Evolutionary conservation across 202 grass and related monocot species (phyloP).

Genomic region (Panicum virgatum): DNA sequence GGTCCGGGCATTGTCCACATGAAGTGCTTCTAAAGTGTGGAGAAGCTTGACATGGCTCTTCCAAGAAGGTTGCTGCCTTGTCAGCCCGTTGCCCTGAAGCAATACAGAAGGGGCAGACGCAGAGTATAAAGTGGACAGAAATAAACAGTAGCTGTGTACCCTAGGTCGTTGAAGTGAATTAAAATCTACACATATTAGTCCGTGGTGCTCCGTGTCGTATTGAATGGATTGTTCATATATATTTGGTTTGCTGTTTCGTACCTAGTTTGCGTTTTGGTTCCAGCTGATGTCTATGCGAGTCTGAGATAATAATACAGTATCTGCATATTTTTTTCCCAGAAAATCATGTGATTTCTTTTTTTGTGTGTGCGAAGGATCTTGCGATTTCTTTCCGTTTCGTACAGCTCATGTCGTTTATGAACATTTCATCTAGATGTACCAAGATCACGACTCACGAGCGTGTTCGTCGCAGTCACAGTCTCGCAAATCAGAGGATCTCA

Average conservation of each 20-base stretch:
- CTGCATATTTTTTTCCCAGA: background rate
- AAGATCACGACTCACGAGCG: background rate
- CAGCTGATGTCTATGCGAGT: background rate
- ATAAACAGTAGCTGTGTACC: background rate
- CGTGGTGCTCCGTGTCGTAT: background rate
- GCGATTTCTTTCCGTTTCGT: too few relatives aligned
- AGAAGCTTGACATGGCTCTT: background rate
- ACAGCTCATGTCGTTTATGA: background rate
- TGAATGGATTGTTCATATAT: conserved; percentile 17
- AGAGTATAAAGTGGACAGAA: background rate
- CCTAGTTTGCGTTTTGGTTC: background rate
- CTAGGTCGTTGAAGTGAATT: too few relatives aligned
- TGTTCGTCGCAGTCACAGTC: background rate
- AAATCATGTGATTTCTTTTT: background rate
- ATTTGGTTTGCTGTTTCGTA: background rate
- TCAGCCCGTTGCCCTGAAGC: background rate
- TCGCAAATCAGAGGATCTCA: too few relatives aligned
- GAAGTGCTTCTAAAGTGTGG: conserved; percentile 78
- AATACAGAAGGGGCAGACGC: background rate
- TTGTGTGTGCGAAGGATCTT: too few relatives aligned
- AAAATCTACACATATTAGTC: too few relatives aligned
- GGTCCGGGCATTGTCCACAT: conserved; percentile 87
- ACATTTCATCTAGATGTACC: too few relatives aligned
- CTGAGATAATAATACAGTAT: background rate
- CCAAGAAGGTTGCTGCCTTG: too few relatives aligned